Percentiles rank a stretch among this genome's conserved stretches.
Conservation (phyloP, 345 rosid species). For the Syzygium aromaticum region DNA sequence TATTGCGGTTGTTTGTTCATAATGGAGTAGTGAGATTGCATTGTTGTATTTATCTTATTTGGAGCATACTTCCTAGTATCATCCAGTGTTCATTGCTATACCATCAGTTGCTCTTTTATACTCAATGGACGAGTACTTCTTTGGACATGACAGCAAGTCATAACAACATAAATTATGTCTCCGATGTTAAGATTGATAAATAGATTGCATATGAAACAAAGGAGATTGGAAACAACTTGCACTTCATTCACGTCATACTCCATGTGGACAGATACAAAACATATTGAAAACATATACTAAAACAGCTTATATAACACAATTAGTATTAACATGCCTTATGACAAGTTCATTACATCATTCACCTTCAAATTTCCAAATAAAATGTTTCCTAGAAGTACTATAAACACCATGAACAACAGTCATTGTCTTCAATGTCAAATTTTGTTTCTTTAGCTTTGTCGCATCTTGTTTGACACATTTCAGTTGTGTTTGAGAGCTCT, state of each 20-base stretch:
- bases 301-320: not conserved
- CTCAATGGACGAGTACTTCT: not conserved
- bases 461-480: not conserved
- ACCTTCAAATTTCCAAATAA: too few species aligned
- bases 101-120: not conserved
- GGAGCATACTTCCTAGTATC: too few species aligned
- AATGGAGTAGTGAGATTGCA: too few species aligned
- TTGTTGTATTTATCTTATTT: too few species aligned
- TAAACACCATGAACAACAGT: not conserved
- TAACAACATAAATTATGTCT: not conserved
- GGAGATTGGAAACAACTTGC: not conserved
- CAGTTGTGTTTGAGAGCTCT: not conserved
- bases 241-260: not conserved
- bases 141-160: not conserved
- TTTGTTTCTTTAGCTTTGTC: not conserved
- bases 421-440: not conserved
- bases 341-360: not conserved
- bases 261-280: not conserved
- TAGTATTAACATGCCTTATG: accelerated
- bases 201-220: not conserved
- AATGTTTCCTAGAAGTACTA: not conserved
- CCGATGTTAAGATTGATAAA: not conserved
- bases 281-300: not conserved
- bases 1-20: too few species aligned
- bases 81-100: not conserved